A percentile compares a stretch with the other conserved stretches of the same genome.
Conservation (phyloP, 345 rosid species). For the Cochlearia excelsa region DNA sequence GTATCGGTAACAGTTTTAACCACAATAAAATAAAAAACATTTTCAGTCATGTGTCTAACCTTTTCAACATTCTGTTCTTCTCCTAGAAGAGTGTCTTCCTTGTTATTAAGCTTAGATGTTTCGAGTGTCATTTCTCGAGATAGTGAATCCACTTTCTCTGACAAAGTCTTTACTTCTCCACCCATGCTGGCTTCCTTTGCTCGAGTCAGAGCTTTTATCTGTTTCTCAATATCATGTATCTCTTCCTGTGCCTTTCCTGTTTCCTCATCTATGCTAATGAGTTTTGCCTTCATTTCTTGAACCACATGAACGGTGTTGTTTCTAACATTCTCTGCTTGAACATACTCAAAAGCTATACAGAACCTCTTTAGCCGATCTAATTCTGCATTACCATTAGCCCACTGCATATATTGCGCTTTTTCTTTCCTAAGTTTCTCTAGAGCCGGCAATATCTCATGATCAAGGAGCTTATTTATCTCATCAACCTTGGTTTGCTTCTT, state of each 20-base stretch:
- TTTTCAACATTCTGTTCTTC: slow-evolving; percentile 73
- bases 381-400: slow-evolving; percentile 71
- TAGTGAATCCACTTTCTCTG: slow-evolving; percentile 70
- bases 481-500: slow-evolving; percentile 95
- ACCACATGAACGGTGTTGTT: slow-evolving; percentile 29
- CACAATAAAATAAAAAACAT: slow-evolving; percentile 4
- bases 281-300: slow-evolving; percentile 54
- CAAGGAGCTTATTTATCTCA: slow-evolving; percentile 90
- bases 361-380: slow-evolving; percentile 36
- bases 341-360: slow-evolving; percentile 36
- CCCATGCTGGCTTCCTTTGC: slow-evolving; percentile 93
- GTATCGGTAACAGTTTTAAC: slow-evolving; percentile 1
- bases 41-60: slow-evolving; percentile 41
- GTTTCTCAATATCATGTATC: slow-evolving; percentile 61
- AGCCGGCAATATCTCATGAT: slow-evolving; percentile 87
- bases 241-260: slow-evolving; percentile 44
- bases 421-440: slow-evolving; percentile 90
- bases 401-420: slow-evolving; percentile 86
- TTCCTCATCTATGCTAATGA: slow-evolving; percentile 52
- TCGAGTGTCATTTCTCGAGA: slow-evolving; percentile 72
- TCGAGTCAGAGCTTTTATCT: slow-evolving; percentile 54
- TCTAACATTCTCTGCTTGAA: slow-evolving; percentile 37
- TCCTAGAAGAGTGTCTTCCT: slow-evolving; percentile 69
- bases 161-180: slow-evolving; percentile 70
- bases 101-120: slow-evolving; percentile 63